phyloP scores from a whole-genome alignment of 1,284 basidiomycete genomes.

The Cystobasidium slooffiae region DNA sequence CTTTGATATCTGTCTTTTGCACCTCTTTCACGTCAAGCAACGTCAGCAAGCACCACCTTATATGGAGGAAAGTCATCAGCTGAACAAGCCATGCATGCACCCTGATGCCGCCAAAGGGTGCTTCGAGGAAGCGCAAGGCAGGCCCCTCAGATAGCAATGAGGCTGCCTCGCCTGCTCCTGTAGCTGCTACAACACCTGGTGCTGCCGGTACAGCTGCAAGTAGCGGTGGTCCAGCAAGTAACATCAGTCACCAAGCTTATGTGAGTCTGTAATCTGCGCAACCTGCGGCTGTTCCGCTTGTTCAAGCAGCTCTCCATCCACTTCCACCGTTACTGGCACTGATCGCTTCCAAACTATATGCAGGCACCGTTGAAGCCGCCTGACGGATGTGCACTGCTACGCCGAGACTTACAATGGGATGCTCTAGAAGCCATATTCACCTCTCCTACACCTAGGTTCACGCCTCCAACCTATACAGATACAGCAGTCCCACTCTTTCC shows the following conservation, averaged over 20 bases:
- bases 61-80: too few species aligned
- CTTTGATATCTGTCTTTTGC: too few species aligned
- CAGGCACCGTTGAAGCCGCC: constrained; percentile 15
- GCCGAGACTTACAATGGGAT: constrained; percentile 79
- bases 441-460: constrained; percentile 72
- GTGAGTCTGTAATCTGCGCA: too few species aligned
- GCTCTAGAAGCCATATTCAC: constrained; percentile 77
- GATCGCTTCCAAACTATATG: background rate
- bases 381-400: constrained; percentile 47
- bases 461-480: constrained; percentile 60
- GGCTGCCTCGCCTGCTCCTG: too few species aligned
- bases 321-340: background rate
- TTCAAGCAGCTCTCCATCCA: too few species aligned
- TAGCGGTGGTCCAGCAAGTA: too few species aligned
- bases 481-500: constrained; percentile 57
- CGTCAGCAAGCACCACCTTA: background rate
- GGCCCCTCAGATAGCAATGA: background rate
- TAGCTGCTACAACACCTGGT: too few species aligned
- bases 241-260: too few species aligned
- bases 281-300: too few species aligned
- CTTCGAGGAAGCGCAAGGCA: constrained; percentile 31
- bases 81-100: background rate
- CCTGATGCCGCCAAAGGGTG: constrained; percentile 25
- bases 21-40: background rate
- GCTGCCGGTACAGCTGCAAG: too few species aligned